Evolutionary conservation across 176 grass and related monocot species (phyloP), one percentile per base, ranked within the genome.

Genomic region (Hordeum marinum): DNA sequence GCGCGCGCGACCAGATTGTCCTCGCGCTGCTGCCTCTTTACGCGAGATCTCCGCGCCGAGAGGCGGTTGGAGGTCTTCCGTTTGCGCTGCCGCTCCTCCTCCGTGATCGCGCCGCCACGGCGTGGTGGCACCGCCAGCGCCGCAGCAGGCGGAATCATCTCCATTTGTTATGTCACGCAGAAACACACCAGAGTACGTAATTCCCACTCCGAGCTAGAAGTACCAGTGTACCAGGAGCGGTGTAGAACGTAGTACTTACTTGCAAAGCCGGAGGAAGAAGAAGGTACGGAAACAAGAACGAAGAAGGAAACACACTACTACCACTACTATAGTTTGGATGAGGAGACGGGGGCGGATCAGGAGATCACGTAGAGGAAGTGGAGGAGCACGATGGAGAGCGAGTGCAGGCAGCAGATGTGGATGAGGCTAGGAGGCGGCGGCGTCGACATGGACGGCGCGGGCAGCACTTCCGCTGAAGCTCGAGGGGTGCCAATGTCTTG

Each of bases 341-440:
- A 18, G 48, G 48, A 52, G 48, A 52, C 13, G 15, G 46, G 14
- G 48, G 48, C 15, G 14, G 48, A 72, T 92, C 89, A 99, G 82
- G 88, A 99, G 67, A 99, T 91, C 10, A 92, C 90, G 87, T 99
- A 99, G 78, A 86, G 77, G 91, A 94, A 99, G 96, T 99, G 90
- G 39, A 99, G 96, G 46, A 99, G 76, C 9, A 92, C 93, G 41
- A 99, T 90, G 3, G 96, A 99, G 84, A 96, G 93, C 21, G 96
- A 99, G 26, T 99, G 96, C 79, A 94, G 88, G 91, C 92, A 91
- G 79, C 92, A 90, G 84, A 89, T 78, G 85, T 89, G 87, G 84
- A 68, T 77, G 73, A 84, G 90, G 85, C 81, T 84, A 36, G 29
- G 67, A 61, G 70, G 70, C 70, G 37, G 46, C 80, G 60, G 63